phyloP scores from a whole-genome alignment of 2,329 filamentous ascomycete species.

The Teratosphaeria zuluensis region DNA sequence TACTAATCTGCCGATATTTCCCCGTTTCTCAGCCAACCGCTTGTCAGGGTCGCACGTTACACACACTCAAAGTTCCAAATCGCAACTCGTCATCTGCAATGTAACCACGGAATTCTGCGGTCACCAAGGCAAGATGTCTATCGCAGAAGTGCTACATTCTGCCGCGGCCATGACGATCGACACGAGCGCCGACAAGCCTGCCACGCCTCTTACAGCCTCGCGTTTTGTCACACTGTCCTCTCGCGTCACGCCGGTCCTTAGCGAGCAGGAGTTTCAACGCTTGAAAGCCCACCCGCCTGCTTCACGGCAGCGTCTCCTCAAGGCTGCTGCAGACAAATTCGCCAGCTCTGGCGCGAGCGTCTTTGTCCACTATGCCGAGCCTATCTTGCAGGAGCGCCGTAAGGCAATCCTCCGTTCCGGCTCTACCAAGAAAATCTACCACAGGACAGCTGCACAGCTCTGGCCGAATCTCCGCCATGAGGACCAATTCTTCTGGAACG shows the following conservation, averaged over 20 bases:
- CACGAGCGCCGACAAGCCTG: background rate
- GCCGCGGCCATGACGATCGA: background rate
- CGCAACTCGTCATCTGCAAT: background rate
- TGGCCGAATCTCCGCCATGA: slow-evolving; percentile 6
- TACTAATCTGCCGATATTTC: background rate
- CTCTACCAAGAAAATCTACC: slow-evolving; percentile 5
- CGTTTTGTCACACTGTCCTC: background rate
- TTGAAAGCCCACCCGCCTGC: slow-evolving; percentile 5
- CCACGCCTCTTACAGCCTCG: background rate
- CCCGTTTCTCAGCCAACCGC: background rate
- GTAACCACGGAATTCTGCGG: background rate
- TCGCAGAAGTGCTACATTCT: background rate
- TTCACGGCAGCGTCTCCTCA: slow-evolving; percentile 6
- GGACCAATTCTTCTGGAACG: slow-evolving; percentile 10
- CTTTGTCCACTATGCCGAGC: slow-evolving; percentile 10
- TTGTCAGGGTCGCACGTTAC: background rate
- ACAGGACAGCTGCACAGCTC: slow-evolving; percentile 7
- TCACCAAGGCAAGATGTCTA: background rate
- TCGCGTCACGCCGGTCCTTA: background rate
- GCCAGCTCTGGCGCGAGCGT: slow-evolving; percentile 8
- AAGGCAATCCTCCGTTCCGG: background rate
- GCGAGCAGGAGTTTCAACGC: background rate
- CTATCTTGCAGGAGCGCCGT: slow-evolving; percentile 5
- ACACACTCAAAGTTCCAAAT: background rate
- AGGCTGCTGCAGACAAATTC: slow-evolving; percentile 5